These are phyloP conservation scores for Musa troglodytarum DNA, from an alignment of 176 grass and related monocot genomes.

Conservation along the genomic window DNA sequence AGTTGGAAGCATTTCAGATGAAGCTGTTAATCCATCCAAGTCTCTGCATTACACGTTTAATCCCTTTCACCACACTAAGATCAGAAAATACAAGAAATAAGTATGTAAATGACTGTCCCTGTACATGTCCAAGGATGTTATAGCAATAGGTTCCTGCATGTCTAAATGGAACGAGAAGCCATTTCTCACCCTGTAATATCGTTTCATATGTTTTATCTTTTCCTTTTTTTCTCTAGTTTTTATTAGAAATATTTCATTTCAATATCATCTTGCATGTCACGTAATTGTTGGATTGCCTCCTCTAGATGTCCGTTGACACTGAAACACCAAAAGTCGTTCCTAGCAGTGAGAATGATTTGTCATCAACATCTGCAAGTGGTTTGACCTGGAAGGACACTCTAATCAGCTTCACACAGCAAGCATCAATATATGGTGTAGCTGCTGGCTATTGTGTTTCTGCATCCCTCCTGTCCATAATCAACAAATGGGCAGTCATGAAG, in stretches of 20 bases:
- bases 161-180: background rate
- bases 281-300: background rate
- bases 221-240: background rate
- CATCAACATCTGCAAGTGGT: background rate
- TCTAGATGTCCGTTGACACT: background rate
- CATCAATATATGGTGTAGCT: slow-evolving; percentile 9
- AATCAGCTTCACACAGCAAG: background rate
- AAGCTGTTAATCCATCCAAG: background rate
- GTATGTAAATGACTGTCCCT: background rate
- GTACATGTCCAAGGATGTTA: background rate
- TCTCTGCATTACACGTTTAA: too few relatives aligned
- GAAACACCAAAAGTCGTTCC: background rate
- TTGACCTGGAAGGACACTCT: background rate
- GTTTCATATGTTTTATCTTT: background rate
- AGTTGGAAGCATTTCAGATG: background rate
- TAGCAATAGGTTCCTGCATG: background rate
- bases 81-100: too few relatives aligned
- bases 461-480: slow-evolving; percentile 14
- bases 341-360: background rate
- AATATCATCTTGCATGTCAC: background rate
- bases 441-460: slow-evolving; percentile 8
- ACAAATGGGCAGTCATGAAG: slow-evolving; percentile 13
- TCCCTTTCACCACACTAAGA: too few relatives aligned
- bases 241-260: background rate
- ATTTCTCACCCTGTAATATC: background rate